Percentiles rank a stretch among this genome's conserved stretches.
Evolutionary conservation across 2,329 filamentous ascomycete genomes (phyloP).

Genomic region (Pseudogymnoascus sp.): DNA sequence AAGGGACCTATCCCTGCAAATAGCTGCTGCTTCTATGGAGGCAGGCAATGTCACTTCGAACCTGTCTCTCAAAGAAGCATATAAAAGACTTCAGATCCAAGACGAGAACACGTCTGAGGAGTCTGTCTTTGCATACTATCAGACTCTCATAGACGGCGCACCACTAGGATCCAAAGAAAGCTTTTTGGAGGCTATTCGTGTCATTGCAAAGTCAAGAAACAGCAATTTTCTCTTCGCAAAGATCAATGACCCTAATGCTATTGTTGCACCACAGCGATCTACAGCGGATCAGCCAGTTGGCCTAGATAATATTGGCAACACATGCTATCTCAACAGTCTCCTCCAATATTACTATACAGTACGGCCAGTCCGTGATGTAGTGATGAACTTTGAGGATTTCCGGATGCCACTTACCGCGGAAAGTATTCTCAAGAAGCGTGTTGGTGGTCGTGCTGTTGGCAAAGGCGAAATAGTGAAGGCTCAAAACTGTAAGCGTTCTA

Average conservation of each 20-base stretch:
- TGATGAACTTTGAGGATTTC: conserved; percentile 65
- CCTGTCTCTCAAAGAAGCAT: conserved; percentile 26
- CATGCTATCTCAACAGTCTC: conserved; percentile 94
- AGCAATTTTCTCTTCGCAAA: conserved; percentile 28
- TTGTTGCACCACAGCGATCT: conserved; percentile 21
- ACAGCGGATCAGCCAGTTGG: conserved; percentile 65
- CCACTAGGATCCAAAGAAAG: conserved; percentile 26
- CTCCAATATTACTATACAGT: conserved; percentile 93
- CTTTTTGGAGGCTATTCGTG: conserved; percentile 25
- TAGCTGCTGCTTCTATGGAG: conserved; percentile 24
- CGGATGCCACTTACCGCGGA: conserved; percentile 59
- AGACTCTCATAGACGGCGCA: conserved; percentile 23
- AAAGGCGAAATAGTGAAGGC: conserved; percentile 49
- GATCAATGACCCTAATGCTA: conserved; percentile 28
- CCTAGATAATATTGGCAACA: conserved; percentile 89
- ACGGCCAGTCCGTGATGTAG: conserved; percentile 68
- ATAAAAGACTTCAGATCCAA: conserved; percentile 27
- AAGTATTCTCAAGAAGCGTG: conserved; percentile 55
- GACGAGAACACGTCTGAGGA: conserved; percentile 24
- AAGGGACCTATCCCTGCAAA: conserved; percentile 21
- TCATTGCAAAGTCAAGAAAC: conserved; percentile 26
- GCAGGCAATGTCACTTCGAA: conserved; percentile 19
- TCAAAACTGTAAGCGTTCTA: conserved; percentile 59
- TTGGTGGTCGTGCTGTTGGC: conserved; percentile 64
- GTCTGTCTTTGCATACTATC: conserved; percentile 27